Percentiles rank a stretch among this genome's conserved stretches.
These are phyloP conservation scores for Geosmithia morbida DNA, from an alignment of 2,329 filamentous ascomycete genomes.

Conservation along the genomic window DNA sequence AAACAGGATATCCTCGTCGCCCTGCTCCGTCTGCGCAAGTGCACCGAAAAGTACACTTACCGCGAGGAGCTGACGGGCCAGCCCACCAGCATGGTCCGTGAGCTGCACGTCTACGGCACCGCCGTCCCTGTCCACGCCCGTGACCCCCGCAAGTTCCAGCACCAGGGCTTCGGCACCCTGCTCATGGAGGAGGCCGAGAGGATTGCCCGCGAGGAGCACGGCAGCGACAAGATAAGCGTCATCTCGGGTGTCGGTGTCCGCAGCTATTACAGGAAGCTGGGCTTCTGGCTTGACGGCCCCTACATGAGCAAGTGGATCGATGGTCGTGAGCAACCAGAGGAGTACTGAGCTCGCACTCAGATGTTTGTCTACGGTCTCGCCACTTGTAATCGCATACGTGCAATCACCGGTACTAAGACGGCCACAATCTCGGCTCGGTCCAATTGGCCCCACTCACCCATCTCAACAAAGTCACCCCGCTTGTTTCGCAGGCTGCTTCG, in stretches of 20 bases:
- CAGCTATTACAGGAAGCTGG: conserved; percentile 87
- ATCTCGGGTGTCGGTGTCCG: conserved; percentile 96
- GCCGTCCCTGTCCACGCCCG: conserved; percentile 95
- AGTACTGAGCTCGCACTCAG: neutral
- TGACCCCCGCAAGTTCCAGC: conserved; percentile 93
- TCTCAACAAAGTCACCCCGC: neutral
- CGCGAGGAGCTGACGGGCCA: conserved; percentile 74
- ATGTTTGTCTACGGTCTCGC: neutral
- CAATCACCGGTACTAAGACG: neutral
- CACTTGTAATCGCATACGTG: neutral
- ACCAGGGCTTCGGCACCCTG: conserved; percentile 91
- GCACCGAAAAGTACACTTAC: conserved; percentile 83
- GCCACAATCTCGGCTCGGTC: neutral
- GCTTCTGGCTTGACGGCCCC: conserved; percentile 85
- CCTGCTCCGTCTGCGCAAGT: conserved; percentile 77
- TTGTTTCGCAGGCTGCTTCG: neutral
- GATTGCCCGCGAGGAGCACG: conserved; percentile 88
- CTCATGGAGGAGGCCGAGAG: conserved; percentile 97
- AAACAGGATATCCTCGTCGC: conserved; percentile 97
- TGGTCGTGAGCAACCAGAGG: conserved; percentile 16
- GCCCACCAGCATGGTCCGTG: conserved; percentile 80
- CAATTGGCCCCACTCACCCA: neutral
- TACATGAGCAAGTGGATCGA: conserved; percentile 61
- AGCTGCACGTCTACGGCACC: conserved; percentile 92
- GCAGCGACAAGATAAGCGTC: conserved; percentile 86